A percentile compares a stretch with the other conserved stretches of the same genome.
These are phyloP conservation scores for Colletotrichum noveboracense DNA, from an alignment of 2,329 filamentous ascomycete species.

Conservation along the genomic window DNA sequence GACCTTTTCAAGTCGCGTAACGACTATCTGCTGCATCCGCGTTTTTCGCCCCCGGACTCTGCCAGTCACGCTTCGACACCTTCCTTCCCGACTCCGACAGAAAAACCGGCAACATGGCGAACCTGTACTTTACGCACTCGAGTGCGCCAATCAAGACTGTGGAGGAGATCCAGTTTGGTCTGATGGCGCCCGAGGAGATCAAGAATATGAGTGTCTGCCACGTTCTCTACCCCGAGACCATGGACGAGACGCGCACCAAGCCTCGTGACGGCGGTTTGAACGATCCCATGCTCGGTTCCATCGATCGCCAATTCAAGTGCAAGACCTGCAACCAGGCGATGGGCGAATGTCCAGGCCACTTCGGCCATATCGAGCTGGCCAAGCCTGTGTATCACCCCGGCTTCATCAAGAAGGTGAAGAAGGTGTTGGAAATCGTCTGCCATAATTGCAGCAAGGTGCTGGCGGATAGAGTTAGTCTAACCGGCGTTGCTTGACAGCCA, in stretches of 20 bases:
- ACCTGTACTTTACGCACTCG: conserved; percentile 88
- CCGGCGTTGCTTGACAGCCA: conserved; percentile 59
- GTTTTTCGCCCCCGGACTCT: neutral
- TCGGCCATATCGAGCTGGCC: conserved; percentile 97
- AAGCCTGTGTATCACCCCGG: conserved; percentile 94
- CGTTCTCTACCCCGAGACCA: conserved; percentile 98
- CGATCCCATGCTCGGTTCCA: conserved; percentile 93
- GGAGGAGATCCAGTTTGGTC: conserved; percentile 98
- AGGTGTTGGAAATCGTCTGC: conserved; percentile 97
- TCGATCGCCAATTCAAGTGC: conserved; percentile 95
- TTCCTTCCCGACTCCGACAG: conserved; percentile 21
- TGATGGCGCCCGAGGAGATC: conserved; percentile 97
- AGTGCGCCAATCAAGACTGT: conserved; percentile 96
- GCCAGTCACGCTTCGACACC: neutral
- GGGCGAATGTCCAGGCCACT: conserved; percentile 95
- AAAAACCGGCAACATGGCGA: conserved; percentile 76
- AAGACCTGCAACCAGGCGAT: conserved; percentile 96
- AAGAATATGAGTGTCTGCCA: conserved; percentile 98
- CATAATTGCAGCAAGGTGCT: conserved; percentile 98
- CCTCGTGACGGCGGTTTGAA: conserved; percentile 93
- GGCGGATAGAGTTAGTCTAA: conserved; percentile 93
- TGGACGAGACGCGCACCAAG: conserved; percentile 93
- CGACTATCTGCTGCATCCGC: conserved; percentile 3
- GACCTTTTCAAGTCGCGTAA: conserved; percentile 24
- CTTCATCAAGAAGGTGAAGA: conserved; percentile 99